Evolutionary conservation across 2,329 filamentous ascomycete species (phyloP).

Genomic region (Fusarium aywerte): DNA sequence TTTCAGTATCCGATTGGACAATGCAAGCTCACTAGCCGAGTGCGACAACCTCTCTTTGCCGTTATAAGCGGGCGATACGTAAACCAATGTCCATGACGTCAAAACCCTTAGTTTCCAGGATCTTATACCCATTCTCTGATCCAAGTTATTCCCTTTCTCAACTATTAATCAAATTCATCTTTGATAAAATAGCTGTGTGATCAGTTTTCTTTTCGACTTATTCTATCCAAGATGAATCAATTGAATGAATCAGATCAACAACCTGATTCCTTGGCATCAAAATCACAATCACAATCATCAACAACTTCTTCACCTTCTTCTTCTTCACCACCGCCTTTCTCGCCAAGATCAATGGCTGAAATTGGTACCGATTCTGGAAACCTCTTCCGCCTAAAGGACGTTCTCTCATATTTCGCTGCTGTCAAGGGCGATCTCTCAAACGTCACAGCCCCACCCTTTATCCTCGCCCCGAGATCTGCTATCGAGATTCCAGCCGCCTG

Average conservation of each 20-base stretch:
- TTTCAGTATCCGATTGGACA: not conserved
- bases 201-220: not conserved
- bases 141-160: not conserved
- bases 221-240: not conserved
- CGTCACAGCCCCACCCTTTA: constrained; percentile 62
- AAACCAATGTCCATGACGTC: constrained; percentile 25
- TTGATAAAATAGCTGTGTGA: not conserved
- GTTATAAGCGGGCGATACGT: constrained; percentile 16
- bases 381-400: constrained; percentile 14
- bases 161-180: not conserved
- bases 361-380: constrained; percentile 19
- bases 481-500: constrained; percentile 64
- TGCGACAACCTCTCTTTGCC: constrained; percentile 16
- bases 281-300: not conserved
- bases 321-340: not conserved
- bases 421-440: constrained; percentile 64
- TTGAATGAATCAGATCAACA: not conserved
- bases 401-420: constrained; percentile 20
- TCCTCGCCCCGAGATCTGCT: constrained; percentile 61
- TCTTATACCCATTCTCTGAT: constrained; percentile 11
- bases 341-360: constrained; percentile 12
- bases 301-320: not conserved
- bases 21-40: not conserved
- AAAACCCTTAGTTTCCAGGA: not conserved
- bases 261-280: constrained; percentile 9